Evolutionary conservation across 2,329 filamentous ascomycete species (phyloP).

Genomic region (Sphaerostilbella broomeana): DNA sequence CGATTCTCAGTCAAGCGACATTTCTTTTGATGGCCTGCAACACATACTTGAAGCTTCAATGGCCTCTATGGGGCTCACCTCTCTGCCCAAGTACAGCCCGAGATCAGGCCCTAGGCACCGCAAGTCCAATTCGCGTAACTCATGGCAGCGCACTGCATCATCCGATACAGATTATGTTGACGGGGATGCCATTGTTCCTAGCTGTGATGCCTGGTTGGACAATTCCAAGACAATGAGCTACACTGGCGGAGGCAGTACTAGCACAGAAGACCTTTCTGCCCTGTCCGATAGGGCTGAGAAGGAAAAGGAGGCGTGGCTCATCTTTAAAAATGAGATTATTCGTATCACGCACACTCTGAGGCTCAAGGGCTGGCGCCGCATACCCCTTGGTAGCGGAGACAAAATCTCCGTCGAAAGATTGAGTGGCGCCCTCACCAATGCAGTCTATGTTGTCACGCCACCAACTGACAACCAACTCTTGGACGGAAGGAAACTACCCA

Average conservation of each 20-base stretch:
- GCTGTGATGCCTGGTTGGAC: conserved; percentile 77
- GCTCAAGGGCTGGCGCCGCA: conserved; percentile 84
- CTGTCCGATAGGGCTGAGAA: conserved; percentile 47
- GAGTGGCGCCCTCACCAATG: conserved; percentile 91
- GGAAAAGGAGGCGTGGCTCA: conserved; percentile 71
- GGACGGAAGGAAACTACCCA: conserved; percentile 40
- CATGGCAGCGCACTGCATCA: conserved; percentile 47
- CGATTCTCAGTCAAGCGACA: conserved; percentile 59
- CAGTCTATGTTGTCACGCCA: conserved; percentile 88
- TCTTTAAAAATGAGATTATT: conserved; percentile 88
- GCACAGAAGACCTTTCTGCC: conserved; percentile 33
- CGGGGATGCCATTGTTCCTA: conserved; percentile 74
- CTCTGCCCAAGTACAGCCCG: conserved; percentile 38
- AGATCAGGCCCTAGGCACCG: conserved; percentile 38
- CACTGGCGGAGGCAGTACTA: conserved; percentile 39
- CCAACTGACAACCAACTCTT: conserved; percentile 51
- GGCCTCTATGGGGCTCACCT: conserved; percentile 44
- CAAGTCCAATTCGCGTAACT: conserved; percentile 25
- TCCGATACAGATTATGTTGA: conserved; percentile 84
- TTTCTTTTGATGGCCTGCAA: conserved; percentile 75
- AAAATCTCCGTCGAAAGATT: conserved; percentile 66
- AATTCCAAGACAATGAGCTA: conserved; percentile 86
- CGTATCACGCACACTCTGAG: conserved; percentile 81
- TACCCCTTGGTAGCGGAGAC: conserved; percentile 65
- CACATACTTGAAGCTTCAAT: conserved; percentile 67